Evolutionary conservation across 2,329 filamentous ascomycete species (phyloP), one percentile per base, ranked within the genome.

Genomic region (Phialophora chinensis): DNA sequence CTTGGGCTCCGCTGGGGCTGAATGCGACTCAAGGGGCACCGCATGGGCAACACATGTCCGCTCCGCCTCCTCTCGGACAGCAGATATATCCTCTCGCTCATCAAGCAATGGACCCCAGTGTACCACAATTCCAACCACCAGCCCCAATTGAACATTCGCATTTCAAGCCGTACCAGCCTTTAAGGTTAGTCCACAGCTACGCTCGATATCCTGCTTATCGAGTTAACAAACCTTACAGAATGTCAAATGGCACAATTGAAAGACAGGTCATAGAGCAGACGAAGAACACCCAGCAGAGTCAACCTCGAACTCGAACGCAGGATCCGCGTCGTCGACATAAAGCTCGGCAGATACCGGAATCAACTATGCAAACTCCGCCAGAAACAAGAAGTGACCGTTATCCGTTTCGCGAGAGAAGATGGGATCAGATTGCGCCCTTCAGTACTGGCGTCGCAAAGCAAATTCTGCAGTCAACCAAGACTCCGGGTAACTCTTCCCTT

Each of bases 201-300:
- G 62, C 65, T 70, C 69, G 67, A 63, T 72, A 72, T 70, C 60
- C 72, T 55, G 66, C 60, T 54, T 70, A 71, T 71, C 71, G 70
- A 66, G 66, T 73, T 73, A 59, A 73, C 71, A 72, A 73, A 47
- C 14, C 61, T 57, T 69, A 71, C 60, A 72, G 70, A 62, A 42
- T 65, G 10, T 65, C 66, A 20, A 55, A 69, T 66, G 68, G 68
- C 33, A 63, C 31, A 12, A 53, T 29, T 27, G 64, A 69, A 53
- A 64, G 65, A 33, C 53, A 64, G 33, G 31, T 63, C 38, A 27
- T 67, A 11, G 60, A 70, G 31, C 63, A 69, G 49, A 29, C 59
- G 27, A 55, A 50, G 31, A 56, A 27, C 14, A 14, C 14, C 17
- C 50, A 27, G 17, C 54, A 12, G 38, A 23, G 23, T 27, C 25